Evolutionary conservation across 2,329 filamentous ascomycete species (phyloP).

Genomic region (Penicillium sp.): DNA sequence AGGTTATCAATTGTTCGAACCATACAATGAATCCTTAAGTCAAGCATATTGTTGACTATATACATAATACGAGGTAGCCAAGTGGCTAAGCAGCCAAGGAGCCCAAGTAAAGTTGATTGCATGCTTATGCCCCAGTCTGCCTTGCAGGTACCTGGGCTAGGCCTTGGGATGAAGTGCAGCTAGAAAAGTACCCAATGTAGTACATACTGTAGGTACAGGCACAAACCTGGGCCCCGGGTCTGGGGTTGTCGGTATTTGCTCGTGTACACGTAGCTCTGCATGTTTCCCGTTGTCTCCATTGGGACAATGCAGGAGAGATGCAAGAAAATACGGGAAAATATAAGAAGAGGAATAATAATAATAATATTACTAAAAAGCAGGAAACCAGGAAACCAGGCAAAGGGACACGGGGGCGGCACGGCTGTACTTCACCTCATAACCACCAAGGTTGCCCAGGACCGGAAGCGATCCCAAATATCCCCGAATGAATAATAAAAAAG

Average conservation of each 20-base stretch:
- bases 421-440: background rate
- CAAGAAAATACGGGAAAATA: background rate
- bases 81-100: background rate
- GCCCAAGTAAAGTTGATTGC: background rate
- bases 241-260: background rate
- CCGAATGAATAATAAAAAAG: background rate
- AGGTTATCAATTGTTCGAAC: constrained; percentile 4
- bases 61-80: background rate
- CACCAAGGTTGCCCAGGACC: background rate
- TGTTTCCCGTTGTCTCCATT: background rate
- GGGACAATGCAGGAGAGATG: background rate
- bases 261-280: background rate
- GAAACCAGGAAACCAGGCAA: background rate
- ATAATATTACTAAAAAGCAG: background rate
- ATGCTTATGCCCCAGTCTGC: constrained; percentile 2
- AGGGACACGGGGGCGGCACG: background rate
- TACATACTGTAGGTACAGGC: background rate
- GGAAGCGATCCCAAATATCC: background rate
- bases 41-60: background rate
- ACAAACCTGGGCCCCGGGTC: background rate
- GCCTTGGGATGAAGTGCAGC: background rate
- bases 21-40: constrained; percentile 7
- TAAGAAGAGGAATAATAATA: background rate
- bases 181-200: background rate
- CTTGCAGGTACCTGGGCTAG: background rate